phyloP scores from a whole-genome alignment of 2,329 filamentous ascomycete genomes.

The Incumbomyces lentus region DNA sequence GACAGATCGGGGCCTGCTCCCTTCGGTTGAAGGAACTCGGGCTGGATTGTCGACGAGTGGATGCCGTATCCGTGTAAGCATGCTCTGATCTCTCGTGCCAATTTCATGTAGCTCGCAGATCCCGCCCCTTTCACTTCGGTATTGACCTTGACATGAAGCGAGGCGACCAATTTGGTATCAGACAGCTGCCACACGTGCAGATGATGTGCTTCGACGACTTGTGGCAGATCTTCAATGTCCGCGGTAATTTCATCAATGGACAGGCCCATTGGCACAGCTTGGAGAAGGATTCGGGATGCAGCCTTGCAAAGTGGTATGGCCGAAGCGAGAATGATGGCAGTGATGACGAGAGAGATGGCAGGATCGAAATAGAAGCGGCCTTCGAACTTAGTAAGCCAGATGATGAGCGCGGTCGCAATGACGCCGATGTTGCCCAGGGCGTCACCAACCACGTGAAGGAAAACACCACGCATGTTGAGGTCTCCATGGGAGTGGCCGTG shows the following conservation, averaged over 20 bases:
- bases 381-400: constrained; percentile 77
- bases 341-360: constrained; percentile 86
- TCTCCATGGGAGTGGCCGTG: constrained; percentile 71
- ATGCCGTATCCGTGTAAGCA: constrained; percentile 95
- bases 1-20: constrained; percentile 7
- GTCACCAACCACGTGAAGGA: constrained; percentile 49
- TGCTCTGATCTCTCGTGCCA: constrained; percentile 69
- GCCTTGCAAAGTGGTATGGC: constrained; percentile 43
- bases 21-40: constrained; percentile 50
- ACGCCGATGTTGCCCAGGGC: constrained; percentile 40
- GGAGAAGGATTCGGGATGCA: constrained; percentile 68
- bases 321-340: constrained; percentile 54
- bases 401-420: constrained; percentile 60
- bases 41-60: constrained; percentile 94
- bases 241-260: constrained; percentile 82
- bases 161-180: constrained; percentile 87
- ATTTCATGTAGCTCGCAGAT: constrained; percentile 73
- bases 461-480: constrained; percentile 82
- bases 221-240: constrained; percentile 75
- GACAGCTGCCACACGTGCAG: constrained; percentile 96
- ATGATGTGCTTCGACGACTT: constrained; percentile 85
- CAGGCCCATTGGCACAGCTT: constrained; percentile 84
- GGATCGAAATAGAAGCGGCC: constrained; percentile 86
- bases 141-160: constrained; percentile 82
- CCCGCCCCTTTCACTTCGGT: constrained; percentile 80